These are phyloP conservation scores for Monosporascus sp. DNA, from an alignment of 2,329 filamentous ascomycete species.

Conservation along the genomic window DNA sequence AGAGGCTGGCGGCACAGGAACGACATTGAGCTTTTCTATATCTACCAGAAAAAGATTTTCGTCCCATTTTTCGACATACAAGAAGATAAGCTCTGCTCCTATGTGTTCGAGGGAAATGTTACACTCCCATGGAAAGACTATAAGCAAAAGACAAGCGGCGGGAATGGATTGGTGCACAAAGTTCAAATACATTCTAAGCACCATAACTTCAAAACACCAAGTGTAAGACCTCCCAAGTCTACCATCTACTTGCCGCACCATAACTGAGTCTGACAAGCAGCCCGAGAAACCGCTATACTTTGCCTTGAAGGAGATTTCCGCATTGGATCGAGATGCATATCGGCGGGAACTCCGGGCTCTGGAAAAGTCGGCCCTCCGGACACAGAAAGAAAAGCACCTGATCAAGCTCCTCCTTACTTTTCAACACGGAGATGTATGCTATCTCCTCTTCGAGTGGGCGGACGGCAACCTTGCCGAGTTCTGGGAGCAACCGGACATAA, in stretches of 20 bases:
- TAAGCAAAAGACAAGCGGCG: neutral
- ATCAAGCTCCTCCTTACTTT: slow-evolving; percentile 10
- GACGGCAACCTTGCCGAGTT: slow-evolving; percentile 10
- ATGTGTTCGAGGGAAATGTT: too few species aligned
- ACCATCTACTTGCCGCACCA: too few species aligned
- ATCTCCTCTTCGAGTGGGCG: slow-evolving; percentile 13
- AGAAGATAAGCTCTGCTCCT: too few species aligned
- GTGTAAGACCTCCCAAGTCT: too few species aligned
- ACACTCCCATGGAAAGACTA: neutral
- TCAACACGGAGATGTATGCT: slow-evolving; percentile 2
- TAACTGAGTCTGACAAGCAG: too few species aligned
- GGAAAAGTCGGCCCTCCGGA: neutral
- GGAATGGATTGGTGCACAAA: neutral
- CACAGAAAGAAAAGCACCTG: slow-evolving; percentile 1
- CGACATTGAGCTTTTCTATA: neutral
- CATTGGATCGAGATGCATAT: neutral
- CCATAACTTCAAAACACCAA: neutral
- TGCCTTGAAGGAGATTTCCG: neutral
- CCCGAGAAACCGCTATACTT: neutral
- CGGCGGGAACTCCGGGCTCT: neutral
- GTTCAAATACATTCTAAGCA: slow-evolving; percentile 1
- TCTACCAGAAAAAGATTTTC: neutral
- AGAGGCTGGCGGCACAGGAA: neutral
- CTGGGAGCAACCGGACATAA: neutral
- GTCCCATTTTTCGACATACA: neutral